Evolutionary conservation across 257 asterid genomes (phyloP), one percentile per base, ranked within the genome.

Genomic region (Solanum rostratum): DNA sequence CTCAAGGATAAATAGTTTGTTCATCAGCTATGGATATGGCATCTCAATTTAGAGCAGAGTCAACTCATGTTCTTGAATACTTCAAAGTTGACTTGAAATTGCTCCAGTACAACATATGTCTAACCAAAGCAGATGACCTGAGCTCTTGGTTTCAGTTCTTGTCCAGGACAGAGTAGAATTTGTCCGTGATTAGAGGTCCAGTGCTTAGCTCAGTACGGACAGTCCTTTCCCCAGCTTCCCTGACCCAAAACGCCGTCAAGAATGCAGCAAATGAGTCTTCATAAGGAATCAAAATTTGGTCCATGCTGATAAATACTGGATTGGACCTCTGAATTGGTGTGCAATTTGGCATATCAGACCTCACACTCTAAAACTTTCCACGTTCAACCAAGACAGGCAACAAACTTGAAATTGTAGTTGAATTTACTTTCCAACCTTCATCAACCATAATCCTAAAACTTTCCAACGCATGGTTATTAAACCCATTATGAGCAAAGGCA

Each of bases 331-430:
- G n/a, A n/a, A n/a, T n/a, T n/a, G n/a, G n/a, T n/a, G n/a, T 3
- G 24, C 41, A 30, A 30, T 33, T 33, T 7, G 49, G 76, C 1
- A 14, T 33, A 68, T 2, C 49, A 8, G 49, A 33, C 9, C 71
- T 60, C 69, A 22, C 37, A 60, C 39, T 33, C 39, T 0, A 22
- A 46, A 55, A 50, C 46, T n/a, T n/a, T n/a, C n/a, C n/a, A n/a
- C n/a, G n/a, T n/a, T n/a, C n/a, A 18, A 88, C 84, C 90, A 94
- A 84, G 33, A 91, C 89, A 1, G 95, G 97, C 30, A 94, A 84
- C 66, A 93, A 83, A 62, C 95, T 91, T 70, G 97, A 90, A 69
- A 94, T 37, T 66, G 97, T 88, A 39, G 92, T 85, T 12, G 95
- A 86, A 82, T 87, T 90, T 85, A 92, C 80, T 53, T 81, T 79